Percentiles rank a stretch among this genome's conserved stretches.
phyloP scores from a whole-genome alignment of 2,329 filamentous ascomycete species.

The Botryotinia convoluta region DNA sequence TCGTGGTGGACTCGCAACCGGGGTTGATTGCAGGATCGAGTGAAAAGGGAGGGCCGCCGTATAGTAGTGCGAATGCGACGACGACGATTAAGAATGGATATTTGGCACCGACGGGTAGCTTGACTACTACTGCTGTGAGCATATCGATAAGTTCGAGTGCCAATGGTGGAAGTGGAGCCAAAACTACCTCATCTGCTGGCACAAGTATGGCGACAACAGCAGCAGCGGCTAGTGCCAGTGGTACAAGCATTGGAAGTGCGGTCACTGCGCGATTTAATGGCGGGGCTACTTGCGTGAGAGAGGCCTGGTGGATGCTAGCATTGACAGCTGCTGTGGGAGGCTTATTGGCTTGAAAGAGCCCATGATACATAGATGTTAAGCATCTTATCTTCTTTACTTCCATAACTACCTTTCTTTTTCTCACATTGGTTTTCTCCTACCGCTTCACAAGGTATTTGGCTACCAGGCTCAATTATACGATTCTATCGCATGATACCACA shows the following conservation, averaged over 20 bases:
- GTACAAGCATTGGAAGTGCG: not conserved
- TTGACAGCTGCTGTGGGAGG: not conserved
- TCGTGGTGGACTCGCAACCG: not conserved
- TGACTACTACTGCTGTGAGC: not conserved
- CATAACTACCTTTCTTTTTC: not conserved
- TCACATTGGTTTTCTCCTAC: not conserved
- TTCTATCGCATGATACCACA: not conserved
- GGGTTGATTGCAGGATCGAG: not conserved
- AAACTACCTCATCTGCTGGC: not conserved
- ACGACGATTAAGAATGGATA: not conserved
- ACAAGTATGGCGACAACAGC: not conserved
- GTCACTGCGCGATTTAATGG: not conserved
- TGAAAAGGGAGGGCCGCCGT: too few relatives aligned
- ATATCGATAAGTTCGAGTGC: not conserved
- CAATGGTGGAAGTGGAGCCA: not conserved
- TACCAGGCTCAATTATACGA: not conserved
- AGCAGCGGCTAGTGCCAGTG: not conserved
- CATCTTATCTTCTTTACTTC: not conserved
- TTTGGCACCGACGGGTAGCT: not conserved
- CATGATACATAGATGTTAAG: not conserved
- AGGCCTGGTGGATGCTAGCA: not conserved
- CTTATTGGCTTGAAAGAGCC: not conserved
- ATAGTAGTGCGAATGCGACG: not conserved
- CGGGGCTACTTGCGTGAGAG: not conserved
- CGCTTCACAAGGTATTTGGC: not conserved